Conservation (phyloP, 495 filamentous ascomycete species). For the Monascus purpureus region DNA sequence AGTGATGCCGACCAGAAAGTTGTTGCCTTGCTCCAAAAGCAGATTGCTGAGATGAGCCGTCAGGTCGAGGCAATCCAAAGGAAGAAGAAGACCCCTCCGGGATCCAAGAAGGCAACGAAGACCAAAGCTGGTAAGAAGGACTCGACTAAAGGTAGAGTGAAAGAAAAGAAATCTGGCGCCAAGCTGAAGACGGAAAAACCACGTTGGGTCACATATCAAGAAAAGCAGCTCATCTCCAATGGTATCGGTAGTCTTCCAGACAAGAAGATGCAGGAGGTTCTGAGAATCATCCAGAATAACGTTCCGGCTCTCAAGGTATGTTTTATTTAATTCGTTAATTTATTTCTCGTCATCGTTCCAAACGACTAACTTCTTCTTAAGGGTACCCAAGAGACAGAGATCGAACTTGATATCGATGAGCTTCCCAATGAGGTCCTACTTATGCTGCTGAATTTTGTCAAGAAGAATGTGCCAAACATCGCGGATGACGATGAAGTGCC, state of each 20-base stretch:
- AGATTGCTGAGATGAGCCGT: constrained; percentile 46
- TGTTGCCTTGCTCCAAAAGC: constrained; percentile 43
- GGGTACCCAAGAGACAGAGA: constrained; percentile 66
- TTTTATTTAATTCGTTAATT: constrained; percentile 1
- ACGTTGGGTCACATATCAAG: constrained; percentile 48
- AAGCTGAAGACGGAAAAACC: constrained; percentile 31
- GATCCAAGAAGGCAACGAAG: constrained; percentile 38
- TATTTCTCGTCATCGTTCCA: constrained; percentile 1
- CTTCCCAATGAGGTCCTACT: constrained; percentile 59
- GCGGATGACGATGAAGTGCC: constrained; percentile 30
- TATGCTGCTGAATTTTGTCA: constrained; percentile 64
- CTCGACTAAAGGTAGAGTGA: constrained; percentile 34
- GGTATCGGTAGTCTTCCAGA: constrained; percentile 64
- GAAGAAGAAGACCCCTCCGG: constrained; percentile 53
- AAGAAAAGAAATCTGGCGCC: constrained; percentile 39
- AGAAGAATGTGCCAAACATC: constrained; percentile 46
- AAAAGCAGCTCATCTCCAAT: constrained; percentile 78
- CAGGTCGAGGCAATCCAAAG: constrained; percentile 40
- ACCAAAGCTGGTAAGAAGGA: constrained; percentile 42
- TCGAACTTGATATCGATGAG: constrained; percentile 84
- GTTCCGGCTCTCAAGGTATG: constrained; percentile 60
- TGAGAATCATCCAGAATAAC: constrained; percentile 83
- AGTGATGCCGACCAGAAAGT: constrained; percentile 57
- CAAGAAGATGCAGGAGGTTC: constrained; percentile 57
- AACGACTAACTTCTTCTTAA: constrained; percentile 8